These are phyloP conservation scores for Drechslerella dactyloides DNA, from an alignment of 2,329 filamentous ascomycete species.

Conservation along the genomic window DNA sequence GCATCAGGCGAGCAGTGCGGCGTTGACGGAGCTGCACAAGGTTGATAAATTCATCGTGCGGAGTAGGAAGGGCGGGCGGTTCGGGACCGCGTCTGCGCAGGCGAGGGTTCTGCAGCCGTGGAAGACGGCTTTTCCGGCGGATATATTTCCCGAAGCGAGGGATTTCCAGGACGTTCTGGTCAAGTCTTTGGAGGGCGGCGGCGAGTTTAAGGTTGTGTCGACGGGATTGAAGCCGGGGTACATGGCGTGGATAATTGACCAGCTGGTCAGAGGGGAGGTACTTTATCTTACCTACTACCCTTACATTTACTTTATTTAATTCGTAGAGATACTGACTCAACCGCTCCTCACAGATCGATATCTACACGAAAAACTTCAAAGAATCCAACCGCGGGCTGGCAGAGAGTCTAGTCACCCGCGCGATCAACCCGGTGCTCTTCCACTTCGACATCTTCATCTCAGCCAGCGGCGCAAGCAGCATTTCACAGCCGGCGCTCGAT, in stretches of 20 bases:
- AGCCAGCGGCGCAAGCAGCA: neutral
- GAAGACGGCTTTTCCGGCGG: constrained; percentile 32
- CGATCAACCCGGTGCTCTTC: constrained; percentile 39
- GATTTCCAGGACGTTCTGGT: constrained; percentile 21
- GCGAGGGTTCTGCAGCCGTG: constrained; percentile 41
- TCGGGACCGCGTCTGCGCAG: constrained; percentile 45
- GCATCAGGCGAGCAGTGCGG: constrained; percentile 19
- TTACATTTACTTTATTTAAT: too few relatives aligned
- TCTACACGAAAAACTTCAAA: constrained; percentile 42
- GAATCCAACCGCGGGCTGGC: constrained; percentile 26
- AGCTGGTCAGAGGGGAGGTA: constrained; percentile 42
- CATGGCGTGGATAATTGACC: constrained; percentile 46
- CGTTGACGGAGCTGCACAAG: constrained; percentile 37
- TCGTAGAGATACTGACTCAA: neutral
- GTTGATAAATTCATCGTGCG: constrained; percentile 41
- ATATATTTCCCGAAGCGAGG: constrained; percentile 38
- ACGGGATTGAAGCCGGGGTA: constrained; percentile 24
- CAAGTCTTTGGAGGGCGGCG: neutral
- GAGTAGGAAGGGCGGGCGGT: constrained; percentile 33
- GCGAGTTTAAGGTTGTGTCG: constrained; percentile 26
- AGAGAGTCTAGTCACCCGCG: constrained; percentile 39
- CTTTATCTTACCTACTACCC: too few relatives aligned
- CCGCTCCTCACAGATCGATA: constrained; percentile 26
- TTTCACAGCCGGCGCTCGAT: constrained; percentile 22
- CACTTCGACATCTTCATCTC: constrained; percentile 42